phyloP scores from a whole-genome alignment of 1,284 basidiomycete genomes.

The Rugosomyces carneus region DNA sequence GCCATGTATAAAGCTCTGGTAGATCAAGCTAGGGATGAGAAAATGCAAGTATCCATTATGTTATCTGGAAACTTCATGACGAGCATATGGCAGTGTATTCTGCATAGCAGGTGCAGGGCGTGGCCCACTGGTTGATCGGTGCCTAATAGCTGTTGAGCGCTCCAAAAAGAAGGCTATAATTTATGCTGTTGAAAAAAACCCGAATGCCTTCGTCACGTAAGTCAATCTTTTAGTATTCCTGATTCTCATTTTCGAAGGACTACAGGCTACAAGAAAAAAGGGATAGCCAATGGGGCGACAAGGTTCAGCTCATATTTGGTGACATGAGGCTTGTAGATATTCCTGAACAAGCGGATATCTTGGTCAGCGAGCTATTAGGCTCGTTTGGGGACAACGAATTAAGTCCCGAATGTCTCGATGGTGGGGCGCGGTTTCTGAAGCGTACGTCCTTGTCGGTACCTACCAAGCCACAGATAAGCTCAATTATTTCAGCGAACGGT shows the following conservation, averaged over 20 bases:
- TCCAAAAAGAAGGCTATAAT: constrained; percentile 62
- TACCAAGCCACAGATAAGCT: constrained; percentile 2
- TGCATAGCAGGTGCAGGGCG: constrained; percentile 94
- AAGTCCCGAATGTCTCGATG: constrained; percentile 95
- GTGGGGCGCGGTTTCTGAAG: constrained; percentile 89
- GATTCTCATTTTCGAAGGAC: not conserved
- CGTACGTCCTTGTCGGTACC: constrained; percentile 40
- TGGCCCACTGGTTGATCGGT: constrained; percentile 89
- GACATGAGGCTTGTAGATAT: constrained; percentile 88
- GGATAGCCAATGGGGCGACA: constrained; percentile 77
- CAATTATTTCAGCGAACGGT: constrained; percentile 58
- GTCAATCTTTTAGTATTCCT: constrained; percentile 20
- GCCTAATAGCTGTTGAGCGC: constrained; percentile 73
- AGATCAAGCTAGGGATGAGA: constrained; percentile 55
- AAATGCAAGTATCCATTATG: constrained; percentile 42
- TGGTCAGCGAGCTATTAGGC: constrained; percentile 94
- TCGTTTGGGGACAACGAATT: constrained; percentile 99
- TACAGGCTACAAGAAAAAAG: constrained; percentile 77
- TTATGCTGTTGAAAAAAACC: constrained; percentile 96
- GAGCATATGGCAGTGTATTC: constrained; percentile 50
- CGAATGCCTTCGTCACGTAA: constrained; percentile 87
- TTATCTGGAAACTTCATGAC: constrained; percentile 3
- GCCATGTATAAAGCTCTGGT: constrained; percentile 79
- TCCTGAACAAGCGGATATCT: constrained; percentile 85
- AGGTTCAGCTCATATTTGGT: constrained; percentile 81